Conservation (phyloP, 2,329 filamentous ascomycete species). For the Onygena corvina region DNA sequence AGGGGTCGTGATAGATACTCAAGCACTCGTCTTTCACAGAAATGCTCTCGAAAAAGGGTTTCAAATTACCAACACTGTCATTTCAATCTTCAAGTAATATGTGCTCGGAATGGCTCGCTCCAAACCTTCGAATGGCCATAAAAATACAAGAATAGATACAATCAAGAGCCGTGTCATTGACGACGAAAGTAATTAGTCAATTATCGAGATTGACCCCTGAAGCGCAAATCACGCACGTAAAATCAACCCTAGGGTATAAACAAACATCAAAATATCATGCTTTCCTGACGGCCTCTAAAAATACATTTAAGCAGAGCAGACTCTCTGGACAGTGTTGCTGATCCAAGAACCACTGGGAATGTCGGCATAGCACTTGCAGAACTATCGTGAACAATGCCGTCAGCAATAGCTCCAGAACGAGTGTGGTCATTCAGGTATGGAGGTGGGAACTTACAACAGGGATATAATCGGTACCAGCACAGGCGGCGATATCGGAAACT, state of each 20-base stretch:
- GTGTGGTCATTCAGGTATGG: no score
- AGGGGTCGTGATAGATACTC: no score
- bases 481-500: no score
- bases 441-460: no score
- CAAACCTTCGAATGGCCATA: conserved; percentile 1
- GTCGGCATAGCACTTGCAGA: background rate
- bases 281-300: background rate
- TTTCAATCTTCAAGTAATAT: background rate
- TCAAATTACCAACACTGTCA: background rate
- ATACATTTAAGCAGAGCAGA: background rate
- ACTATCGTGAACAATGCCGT: no score
- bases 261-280: conserved; percentile 5
- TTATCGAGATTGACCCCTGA: background rate
- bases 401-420: no score
- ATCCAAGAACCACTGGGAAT: background rate
- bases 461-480: no score
- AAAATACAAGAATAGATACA: background rate
- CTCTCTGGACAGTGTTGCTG: background rate
- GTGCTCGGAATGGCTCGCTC: background rate
- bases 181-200: background rate
- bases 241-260: background rate
- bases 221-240: background rate
- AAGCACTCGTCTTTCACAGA: no score
- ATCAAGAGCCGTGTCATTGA: background rate
- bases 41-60: no score